Base-by-base conservation (phyloP, 73 alveolate species). In the Uronychia setigera region DNA sequence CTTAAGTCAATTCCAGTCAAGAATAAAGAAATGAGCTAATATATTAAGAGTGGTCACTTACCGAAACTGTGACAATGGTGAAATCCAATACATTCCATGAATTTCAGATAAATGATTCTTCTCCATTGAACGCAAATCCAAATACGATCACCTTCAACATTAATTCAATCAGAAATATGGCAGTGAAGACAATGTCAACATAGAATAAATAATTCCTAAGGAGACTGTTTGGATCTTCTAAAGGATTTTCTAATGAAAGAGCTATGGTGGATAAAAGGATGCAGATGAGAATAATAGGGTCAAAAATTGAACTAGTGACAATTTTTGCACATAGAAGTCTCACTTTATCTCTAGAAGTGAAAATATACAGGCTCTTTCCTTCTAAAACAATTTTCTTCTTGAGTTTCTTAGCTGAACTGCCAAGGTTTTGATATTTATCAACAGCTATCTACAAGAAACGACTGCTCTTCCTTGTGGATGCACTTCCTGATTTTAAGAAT, bases 81-180 rank as follows among this genome's bases (percentile, higher is more conserved):
- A 90, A 90, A 59, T 90, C 95, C 5, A 90, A 60, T 1, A 81
- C 30, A 33, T 90, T 90, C 87, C 91, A 85, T 32, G 82, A 58
- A 86, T 79, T 75, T 78, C 79, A 86, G 0, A 90, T 13, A 79
- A 86, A 90, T 19, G 93, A 76, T 14, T 82, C 29, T 31, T 26
- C 31, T 34, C 86, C 93, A 57, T 85, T 87, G 25, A 79, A 19
- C 1, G 80, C 34, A 35, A 90, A 80, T 29, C 90, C 89, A 0
- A 9, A 78, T 0, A 88, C 92, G 1, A 80, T 28, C 14, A 77
- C 74, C 77, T 91, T 91, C 29, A 80, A 1, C 13, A 81, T 1
- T 33, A 30, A 19, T 81, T 91, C 96, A 76, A 74, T 0, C 28
- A 46, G 32, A 74, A 91, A 91, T 1, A 87, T 33, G 0, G 59